phyloP scores from a whole-genome alignment of 176 grass and related monocot species.

The Oryza australiensis region DNA sequence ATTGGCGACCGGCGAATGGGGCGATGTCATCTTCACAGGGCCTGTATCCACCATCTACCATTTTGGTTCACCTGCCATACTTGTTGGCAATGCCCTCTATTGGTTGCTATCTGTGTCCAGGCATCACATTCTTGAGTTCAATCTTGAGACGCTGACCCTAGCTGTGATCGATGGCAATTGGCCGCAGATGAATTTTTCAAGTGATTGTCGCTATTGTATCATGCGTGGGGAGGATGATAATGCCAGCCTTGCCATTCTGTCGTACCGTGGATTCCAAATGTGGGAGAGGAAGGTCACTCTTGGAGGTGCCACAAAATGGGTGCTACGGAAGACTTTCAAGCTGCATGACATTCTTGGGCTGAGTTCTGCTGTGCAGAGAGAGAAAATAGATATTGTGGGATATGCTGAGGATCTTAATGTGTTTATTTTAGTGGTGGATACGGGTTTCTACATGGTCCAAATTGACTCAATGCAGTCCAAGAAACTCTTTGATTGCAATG shows the following conservation, averaged over 20 bases:
- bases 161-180: not conserved
- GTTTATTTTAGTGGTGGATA: not conserved
- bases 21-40: not conserved
- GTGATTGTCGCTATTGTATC: not conserved
- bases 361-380: not conserved
- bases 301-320: not conserved
- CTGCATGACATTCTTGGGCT: slow-evolving; percentile 3
- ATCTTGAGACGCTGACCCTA: not conserved
- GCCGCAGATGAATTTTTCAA: not conserved
- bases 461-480: not conserved
- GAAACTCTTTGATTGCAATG: not conserved
- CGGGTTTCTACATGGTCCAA: not conserved
- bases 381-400: not conserved
- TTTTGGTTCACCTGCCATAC: not conserved
- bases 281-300: not conserved
- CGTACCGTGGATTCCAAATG: not conserved
- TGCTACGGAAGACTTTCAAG: not conserved
- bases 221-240: not conserved
- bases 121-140: not conserved
- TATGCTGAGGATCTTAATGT: not conserved
- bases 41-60: not conserved
- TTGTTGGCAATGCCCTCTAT: not conserved
- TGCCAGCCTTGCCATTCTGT: not conserved
- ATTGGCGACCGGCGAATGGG: not conserved
- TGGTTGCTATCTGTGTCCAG: not conserved